Percentiles rank a stretch among this genome's conserved stretches.
phyloP scores from a whole-genome alignment of 495 filamentous ascomycete genomes.

The Choiromyces venosus region DNA sequence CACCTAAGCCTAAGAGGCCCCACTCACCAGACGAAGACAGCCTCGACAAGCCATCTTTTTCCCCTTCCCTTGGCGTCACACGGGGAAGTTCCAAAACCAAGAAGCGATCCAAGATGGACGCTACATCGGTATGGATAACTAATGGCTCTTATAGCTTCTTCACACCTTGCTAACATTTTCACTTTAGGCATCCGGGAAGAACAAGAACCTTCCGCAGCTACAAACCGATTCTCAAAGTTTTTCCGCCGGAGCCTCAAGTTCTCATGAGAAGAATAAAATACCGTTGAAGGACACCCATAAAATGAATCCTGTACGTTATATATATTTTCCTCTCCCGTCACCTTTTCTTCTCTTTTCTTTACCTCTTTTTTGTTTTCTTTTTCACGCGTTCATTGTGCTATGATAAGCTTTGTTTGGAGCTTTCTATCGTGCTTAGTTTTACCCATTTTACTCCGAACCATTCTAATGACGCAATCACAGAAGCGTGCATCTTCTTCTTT shows the following conservation, averaged over 20 bases:
- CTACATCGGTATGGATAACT: neutral
- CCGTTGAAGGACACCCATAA: neutral
- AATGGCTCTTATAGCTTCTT: neutral
- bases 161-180: neutral
- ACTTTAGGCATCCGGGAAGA: neutral
- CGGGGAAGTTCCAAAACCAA: neutral
- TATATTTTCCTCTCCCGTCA: neutral
- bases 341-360: neutral
- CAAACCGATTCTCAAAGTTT: neutral
- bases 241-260: neutral
- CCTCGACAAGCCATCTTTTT: neutral
- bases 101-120: neutral
- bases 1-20: neutral
- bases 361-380: neutral
- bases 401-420: neutral
- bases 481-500: neutral
- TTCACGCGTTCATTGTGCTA: neutral
- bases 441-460: neutral
- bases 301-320: neutral
- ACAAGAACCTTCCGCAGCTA: neutral
- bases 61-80: neutral
- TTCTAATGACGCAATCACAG: conserved; percentile 2
- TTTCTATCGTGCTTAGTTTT: neutral
- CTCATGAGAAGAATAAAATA: neutral
- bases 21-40: conserved; percentile 2